A percentile compares a stretch with the other conserved stretches of the same genome.
Evolutionary conservation across 306 rosid species (phyloP).

Genomic region (Lathyrus sativus): DNA sequence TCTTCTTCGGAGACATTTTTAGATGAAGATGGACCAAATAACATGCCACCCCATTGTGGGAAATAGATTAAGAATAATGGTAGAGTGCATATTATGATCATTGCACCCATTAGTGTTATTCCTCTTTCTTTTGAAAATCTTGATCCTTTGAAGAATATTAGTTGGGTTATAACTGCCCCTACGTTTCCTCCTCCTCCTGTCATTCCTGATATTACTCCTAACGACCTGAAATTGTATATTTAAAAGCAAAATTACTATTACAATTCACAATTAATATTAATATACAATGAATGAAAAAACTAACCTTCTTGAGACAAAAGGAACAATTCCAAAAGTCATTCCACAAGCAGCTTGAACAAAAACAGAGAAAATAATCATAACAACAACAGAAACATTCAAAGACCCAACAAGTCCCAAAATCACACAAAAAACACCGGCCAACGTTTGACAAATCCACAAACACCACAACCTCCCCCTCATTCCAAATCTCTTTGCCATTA

Average conservation of each 20-base stretch:
- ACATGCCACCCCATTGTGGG: slow-evolving; percentile 95
- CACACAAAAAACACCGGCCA: slow-evolving; percentile 73
- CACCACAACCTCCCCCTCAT: slow-evolving; percentile 92
- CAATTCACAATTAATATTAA: no score
- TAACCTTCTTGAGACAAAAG: slow-evolving; percentile 87
- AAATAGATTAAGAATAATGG: slow-evolving; percentile 62
- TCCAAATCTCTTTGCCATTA: slow-evolving; percentile 61
- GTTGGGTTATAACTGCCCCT: slow-evolving; percentile 82
- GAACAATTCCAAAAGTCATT: slow-evolving; percentile 90
- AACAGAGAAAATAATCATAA: slow-evolving; percentile 74
- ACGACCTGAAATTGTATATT: slow-evolving; percentile 54
- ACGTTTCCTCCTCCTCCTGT: slow-evolving; percentile 95
- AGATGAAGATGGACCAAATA: slow-evolving; percentile 57
- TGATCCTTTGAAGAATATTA: slow-evolving; percentile 83
- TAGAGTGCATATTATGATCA: slow-evolving; percentile 74
- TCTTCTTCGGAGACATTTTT: slow-evolving; percentile 64
- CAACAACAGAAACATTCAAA: slow-evolving; percentile 54
- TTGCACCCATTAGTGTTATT: slow-evolving; percentile 79
- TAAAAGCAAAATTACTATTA: neutral
- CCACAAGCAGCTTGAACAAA: slow-evolving; percentile 92
- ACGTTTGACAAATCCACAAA: slow-evolving; percentile 65
- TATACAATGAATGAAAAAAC: slow-evolving; percentile 4
- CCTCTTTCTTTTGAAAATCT: slow-evolving; percentile 73
- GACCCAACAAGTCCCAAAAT: slow-evolving; percentile 59
- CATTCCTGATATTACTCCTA: slow-evolving; percentile 87